Conservation (phyloP, 306 rosid genomes). For the Oemleria cerasiformis region DNA sequence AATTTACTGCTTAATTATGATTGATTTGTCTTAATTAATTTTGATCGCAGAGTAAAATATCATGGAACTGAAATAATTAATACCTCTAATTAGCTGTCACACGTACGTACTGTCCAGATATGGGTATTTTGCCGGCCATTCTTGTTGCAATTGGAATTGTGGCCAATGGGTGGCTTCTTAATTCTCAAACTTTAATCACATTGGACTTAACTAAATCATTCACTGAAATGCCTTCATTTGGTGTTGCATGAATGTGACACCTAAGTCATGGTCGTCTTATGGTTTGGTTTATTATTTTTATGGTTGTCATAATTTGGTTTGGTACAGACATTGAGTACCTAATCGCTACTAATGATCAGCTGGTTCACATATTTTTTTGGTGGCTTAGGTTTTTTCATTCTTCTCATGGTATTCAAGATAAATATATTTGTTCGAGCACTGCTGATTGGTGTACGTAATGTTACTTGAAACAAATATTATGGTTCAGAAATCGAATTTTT, state of each 20-base stretch:
- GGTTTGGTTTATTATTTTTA: background rate
- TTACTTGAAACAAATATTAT: no score
- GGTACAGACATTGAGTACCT: background rate
- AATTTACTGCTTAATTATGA: no score
- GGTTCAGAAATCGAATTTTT: no score
- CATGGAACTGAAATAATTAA: background rate
- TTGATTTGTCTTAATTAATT: no score
- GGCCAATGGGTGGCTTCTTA: background rate
- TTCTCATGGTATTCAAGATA: background rate
- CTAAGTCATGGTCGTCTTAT: background rate
- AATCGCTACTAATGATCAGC: background rate
- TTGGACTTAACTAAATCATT: constrained; percentile 9
- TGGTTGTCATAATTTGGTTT: background rate
- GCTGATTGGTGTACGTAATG: background rate
- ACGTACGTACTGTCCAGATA: constrained; percentile 4
- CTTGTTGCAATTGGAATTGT: constrained; percentile 12
- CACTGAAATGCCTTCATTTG: background rate
- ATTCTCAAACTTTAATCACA: background rate
- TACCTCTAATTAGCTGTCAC: background rate
- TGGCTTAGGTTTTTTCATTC: constrained; percentile 4
- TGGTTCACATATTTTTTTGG: background rate
- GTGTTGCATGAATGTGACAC: constrained; percentile 10
- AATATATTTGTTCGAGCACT: no score
- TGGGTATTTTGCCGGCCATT: constrained; percentile 17
- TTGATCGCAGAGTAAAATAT: no score